These are phyloP conservation scores for Narthecium ossifragum DNA, from an alignment of 106 monocot species.

Conservation along the genomic window DNA sequence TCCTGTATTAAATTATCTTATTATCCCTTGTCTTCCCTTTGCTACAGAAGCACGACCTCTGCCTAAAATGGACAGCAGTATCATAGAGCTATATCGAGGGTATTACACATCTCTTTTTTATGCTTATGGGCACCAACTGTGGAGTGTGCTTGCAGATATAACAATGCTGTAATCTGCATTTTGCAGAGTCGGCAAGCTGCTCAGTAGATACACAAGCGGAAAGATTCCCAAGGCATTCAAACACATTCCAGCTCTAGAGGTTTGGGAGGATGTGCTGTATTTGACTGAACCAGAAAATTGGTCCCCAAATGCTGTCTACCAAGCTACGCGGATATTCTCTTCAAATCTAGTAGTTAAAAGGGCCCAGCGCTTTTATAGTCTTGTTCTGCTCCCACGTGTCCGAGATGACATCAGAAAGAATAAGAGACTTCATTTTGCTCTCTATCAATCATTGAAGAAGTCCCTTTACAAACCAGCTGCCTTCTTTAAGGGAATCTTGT, in stretches of 20 bases:
- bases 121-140: not conserved
- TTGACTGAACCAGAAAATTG: constrained; percentile 88
- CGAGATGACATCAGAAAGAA: constrained; percentile 93
- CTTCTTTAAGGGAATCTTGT: constrained; percentile 85
- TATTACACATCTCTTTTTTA: constrained; percentile 20
- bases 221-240: constrained; percentile 92
- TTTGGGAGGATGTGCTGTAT: constrained; percentile 85
- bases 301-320: constrained; percentile 95
- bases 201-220: constrained; percentile 86
- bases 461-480: constrained; percentile 92
- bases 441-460: constrained; percentile 88
- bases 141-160: no score
- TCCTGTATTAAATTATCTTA: no score
- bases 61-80: constrained; percentile 58
- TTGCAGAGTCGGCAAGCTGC: constrained; percentile 65
- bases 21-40: no score
- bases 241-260: constrained; percentile 60
- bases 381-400: constrained; percentile 77
- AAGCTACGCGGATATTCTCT: constrained; percentile 86
- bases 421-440: constrained; percentile 86
- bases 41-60: constrained; percentile 47
- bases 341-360: constrained; percentile 63
- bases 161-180: not conserved
- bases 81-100: constrained; percentile 83
- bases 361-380: constrained; percentile 66